Evolutionary conservation across 306 rosid species (phyloP).

Genomic region (Inga oerstediana): DNA sequence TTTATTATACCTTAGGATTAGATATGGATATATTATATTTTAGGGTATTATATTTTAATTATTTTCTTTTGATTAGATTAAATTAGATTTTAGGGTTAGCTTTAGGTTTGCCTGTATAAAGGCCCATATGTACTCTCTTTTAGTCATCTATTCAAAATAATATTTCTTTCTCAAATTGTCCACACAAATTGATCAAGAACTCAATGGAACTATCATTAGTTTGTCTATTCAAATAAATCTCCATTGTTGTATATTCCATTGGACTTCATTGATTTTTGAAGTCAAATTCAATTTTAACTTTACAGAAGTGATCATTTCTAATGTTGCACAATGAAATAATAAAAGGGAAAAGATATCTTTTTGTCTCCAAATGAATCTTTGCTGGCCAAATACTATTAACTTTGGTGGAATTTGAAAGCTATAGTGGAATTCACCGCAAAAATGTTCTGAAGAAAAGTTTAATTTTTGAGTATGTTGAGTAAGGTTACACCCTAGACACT

Average conservation of each 20-base stretch:
- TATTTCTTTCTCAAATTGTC: too few species aligned
- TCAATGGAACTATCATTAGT: not conserved
- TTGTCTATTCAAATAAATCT: not conserved
- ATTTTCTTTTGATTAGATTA: too few species aligned
- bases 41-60: too few species aligned
- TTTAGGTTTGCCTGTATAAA: too few species aligned
- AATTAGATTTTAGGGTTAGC: too few species aligned
- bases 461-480: not conserved
- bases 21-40: too few species aligned
- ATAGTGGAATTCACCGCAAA: not conserved
- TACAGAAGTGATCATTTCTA: not conserved
- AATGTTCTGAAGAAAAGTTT: not conserved
- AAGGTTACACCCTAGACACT: not conserved
- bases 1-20: too few species aligned
- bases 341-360: not conserved
- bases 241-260: not conserved
- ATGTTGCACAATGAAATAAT: not conserved
- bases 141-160: too few species aligned
- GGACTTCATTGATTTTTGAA: not conserved
- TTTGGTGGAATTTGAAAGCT: not conserved
- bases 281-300: not conserved
- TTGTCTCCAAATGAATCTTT: not conserved
- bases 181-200: not conserved
- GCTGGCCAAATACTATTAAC: not conserved
- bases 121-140: too few species aligned